Evolutionary conservation across 345 rosid genomes (phyloP).

Genomic region (Melaleuca quinquenervia): DNA sequence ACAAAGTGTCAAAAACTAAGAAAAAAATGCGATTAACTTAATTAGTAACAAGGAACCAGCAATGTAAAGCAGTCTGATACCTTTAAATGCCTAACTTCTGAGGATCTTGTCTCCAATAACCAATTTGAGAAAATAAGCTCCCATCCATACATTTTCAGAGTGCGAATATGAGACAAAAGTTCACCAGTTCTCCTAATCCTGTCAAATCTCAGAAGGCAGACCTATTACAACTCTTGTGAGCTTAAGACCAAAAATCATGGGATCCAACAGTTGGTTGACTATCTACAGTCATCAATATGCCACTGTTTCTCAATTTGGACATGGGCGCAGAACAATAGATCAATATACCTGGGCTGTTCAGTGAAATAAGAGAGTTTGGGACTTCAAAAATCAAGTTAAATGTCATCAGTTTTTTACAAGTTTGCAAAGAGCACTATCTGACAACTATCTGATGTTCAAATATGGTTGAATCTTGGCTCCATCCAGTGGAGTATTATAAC

Average conservation of each 20-base stretch:
- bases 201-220: background rate
- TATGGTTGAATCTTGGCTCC: background rate
- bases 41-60: background rate
- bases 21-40: background rate
- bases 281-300: background rate
- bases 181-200: slow-evolving; percentile 91
- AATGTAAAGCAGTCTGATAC: slow-evolving; percentile 19
- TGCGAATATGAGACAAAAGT: slow-evolving; percentile 69
- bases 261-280: background rate
- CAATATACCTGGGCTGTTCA: background rate
- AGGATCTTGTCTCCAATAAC: slow-evolving; percentile 66
- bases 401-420: background rate
- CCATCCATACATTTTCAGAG: slow-evolving; percentile 88
- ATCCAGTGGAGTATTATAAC: background rate
- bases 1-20: background rate
- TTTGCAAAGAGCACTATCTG: background rate
- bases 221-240: background rate
- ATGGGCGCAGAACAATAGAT: background rate
- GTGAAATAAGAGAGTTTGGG: background rate
- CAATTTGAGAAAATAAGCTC: slow-evolving; percentile 70
- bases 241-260: background rate
- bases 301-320: background rate
- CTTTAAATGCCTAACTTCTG: slow-evolving; percentile 76
- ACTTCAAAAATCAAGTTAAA: background rate
- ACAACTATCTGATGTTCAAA: background rate